phyloP scores from a whole-genome alignment of 129 eudicot genomes.

The Ambrosia artemisiifolia region DNA sequence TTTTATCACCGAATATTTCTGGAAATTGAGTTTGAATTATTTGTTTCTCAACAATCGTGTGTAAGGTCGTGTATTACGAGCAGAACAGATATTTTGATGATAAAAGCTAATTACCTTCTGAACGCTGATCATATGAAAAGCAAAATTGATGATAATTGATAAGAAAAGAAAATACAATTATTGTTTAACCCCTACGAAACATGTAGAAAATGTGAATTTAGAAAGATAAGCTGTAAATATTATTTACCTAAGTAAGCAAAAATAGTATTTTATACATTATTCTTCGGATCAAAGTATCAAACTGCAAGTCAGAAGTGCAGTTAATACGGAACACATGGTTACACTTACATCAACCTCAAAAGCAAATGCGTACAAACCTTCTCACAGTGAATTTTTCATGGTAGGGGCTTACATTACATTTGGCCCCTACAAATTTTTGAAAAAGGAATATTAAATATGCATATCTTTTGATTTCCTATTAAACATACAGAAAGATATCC shows the following conservation, averaged over 20 bases:
- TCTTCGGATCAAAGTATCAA: conserved; percentile 5
- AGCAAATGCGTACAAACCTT: too few species aligned
- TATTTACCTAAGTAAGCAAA: neutral
- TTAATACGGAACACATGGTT: conserved; percentile 16
- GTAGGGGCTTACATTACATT: conserved; percentile 24
- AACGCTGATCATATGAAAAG: neutral
- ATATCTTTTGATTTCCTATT: neutral
- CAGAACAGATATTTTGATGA: neutral
- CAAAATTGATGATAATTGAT: neutral
- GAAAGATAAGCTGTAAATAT: neutral
- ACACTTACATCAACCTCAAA: neutral
- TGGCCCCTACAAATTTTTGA: conserved; percentile 18
- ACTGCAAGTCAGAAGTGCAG: conserved; percentile 13
- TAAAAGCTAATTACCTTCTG: neutral
- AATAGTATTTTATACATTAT: neutral
- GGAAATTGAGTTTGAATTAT: neutral
- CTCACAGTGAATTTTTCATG: neutral
- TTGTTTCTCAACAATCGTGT: neutral
- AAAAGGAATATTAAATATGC: neutral
- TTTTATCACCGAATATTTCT: too few species aligned
- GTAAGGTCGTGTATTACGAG: neutral
- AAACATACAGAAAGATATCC: neutral
- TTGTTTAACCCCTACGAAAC: conserved; percentile 1
- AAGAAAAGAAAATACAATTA: neutral
- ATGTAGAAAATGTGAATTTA: neutral